Evolutionary conservation across 495 filamentous ascomycete species (phyloP).

Genomic region (Jackrogersella multiformis): DNA sequence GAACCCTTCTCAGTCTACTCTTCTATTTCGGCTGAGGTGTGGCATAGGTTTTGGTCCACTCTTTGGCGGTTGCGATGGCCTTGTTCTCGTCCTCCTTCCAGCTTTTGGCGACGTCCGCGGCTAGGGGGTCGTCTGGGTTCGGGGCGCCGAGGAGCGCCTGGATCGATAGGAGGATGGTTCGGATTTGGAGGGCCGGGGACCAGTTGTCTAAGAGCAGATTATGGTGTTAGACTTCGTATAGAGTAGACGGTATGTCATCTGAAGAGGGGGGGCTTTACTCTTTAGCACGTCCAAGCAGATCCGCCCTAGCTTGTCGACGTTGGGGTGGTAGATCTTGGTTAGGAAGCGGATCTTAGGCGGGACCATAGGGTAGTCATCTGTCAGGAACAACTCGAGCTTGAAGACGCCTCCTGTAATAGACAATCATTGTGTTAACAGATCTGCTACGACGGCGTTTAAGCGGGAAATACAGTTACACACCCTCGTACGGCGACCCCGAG

Average conservation of each 20-base stretch:
- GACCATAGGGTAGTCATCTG: constrained; percentile 99
- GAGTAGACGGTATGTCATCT: background rate
- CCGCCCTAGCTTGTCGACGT: constrained; percentile 95
- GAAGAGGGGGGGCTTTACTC: constrained; percentile 63
- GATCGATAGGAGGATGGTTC: constrained; percentile 96
- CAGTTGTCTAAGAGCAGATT: constrained; percentile 81
- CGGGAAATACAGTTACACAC: constrained; percentile 50
- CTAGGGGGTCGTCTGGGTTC: constrained; percentile 96
- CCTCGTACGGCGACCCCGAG: constrained; percentile 91
- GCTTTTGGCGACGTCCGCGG: constrained; percentile 95
- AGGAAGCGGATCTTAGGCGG: constrained; percentile 98
- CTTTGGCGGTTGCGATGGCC: constrained; percentile 86
- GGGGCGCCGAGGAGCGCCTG: constrained; percentile 95
- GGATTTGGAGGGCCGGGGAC: constrained; percentile 97
- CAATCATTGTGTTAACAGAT: constrained; percentile 10
- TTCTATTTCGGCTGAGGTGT: constrained; percentile 38
- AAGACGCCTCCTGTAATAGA: constrained; percentile 81
- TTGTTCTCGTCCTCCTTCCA: constrained; percentile 96
- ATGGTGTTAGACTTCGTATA: no score
- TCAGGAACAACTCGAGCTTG: constrained; percentile 97
- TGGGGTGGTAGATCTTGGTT: constrained; percentile 99
- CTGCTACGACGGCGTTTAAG: background rate
- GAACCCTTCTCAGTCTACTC: constrained; percentile 5
- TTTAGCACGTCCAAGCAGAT: constrained; percentile 98
- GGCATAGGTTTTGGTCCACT: constrained; percentile 87